Conservation (phyloP, 176 grass and related monocot species). For the Carex cristatella region DNA sequence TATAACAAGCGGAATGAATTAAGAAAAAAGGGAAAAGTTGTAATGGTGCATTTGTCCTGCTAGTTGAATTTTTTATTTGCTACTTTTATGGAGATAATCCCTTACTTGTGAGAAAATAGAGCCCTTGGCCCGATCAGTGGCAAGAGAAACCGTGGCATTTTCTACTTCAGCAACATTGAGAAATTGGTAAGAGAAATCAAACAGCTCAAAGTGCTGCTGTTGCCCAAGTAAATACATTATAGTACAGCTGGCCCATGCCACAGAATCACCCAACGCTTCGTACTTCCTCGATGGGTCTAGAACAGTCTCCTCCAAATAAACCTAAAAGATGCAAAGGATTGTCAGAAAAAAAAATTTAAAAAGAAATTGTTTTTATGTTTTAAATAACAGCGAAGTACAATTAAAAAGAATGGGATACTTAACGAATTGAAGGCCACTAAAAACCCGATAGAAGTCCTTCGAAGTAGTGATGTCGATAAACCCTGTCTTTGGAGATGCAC, state of each 20-base stretch:
- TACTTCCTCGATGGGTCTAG: constrained; percentile 62
- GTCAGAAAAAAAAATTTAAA: constrained; percentile 10
- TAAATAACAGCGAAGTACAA: not conserved
- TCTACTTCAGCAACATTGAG: constrained; percentile 97
- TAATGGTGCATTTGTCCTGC: not conserved
- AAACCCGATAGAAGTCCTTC: constrained; percentile 94
- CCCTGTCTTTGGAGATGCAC: constrained; percentile 91
- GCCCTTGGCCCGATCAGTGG: constrained; percentile 55
- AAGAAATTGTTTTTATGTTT: not conserved
- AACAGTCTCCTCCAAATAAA: constrained; percentile 76
- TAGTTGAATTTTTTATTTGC: not conserved
- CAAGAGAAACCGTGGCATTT: constrained; percentile 38
- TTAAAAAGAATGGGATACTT: constrained; percentile 32
- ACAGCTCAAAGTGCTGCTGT: constrained; percentile 95
- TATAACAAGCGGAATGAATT: not conserved
- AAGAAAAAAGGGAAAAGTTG: not conserved
- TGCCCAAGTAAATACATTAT: constrained; percentile 96
- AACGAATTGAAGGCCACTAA: constrained; percentile 98
- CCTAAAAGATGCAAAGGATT: constrained; percentile 39
- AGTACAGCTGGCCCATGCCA: constrained; percentile 95
- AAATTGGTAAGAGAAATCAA: constrained; percentile 92
- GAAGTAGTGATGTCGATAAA: constrained; percentile 97
- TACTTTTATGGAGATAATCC: not conserved
- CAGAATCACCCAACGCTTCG: constrained; percentile 81
- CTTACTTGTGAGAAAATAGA: constrained; percentile 68